Evolutionary conservation across 148 eudicot species (phyloP).

Genomic region (Rhododendron simsii): DNA sequence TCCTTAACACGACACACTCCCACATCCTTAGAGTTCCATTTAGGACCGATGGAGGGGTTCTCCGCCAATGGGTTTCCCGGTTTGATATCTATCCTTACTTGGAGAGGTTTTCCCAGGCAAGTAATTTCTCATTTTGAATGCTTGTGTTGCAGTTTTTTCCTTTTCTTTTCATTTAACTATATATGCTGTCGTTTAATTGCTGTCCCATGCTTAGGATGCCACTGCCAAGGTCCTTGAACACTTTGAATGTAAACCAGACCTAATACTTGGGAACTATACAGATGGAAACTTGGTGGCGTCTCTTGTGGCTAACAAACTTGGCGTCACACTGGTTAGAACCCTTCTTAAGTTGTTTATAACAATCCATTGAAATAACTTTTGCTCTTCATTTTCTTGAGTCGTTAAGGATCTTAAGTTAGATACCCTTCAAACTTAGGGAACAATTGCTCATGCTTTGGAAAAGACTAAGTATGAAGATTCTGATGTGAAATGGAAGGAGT

Average conservation of each 20-base stretch:
- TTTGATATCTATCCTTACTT: conserved; percentile 60
- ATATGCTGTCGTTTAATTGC: not conserved
- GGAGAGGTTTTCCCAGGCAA: conserved; percentile 48
- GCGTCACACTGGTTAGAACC: conserved; percentile 52
- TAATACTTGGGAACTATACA: conserved; percentile 71
- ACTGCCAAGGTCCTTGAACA: conserved; percentile 42
- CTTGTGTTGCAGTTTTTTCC: not conserved
- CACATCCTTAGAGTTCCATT: conserved; percentile 62
- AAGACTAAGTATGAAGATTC: conserved; percentile 60
- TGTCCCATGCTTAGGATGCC: conserved; percentile 38
- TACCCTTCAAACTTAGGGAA: conserved; percentile 33
- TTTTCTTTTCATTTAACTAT: not conserved
- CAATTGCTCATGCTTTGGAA: conserved; percentile 68
- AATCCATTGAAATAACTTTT: not conserved
- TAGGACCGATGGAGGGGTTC: conserved; percentile 40
- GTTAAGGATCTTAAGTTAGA: not conserved
- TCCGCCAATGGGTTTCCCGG: conserved; percentile 57
- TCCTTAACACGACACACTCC: conserved; percentile 42
- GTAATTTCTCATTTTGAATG: not conserved
- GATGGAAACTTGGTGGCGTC: conserved; percentile 82
- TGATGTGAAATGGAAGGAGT: conserved; percentile 49
- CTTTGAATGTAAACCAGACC: conserved; percentile 62
- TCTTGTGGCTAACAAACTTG: conserved; percentile 55
- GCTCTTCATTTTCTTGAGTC: not conserved
- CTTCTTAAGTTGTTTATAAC: not conserved